phyloP scores from a whole-genome alignment of 169 alveolate species.

The Plasmodium relictum region DNA sequence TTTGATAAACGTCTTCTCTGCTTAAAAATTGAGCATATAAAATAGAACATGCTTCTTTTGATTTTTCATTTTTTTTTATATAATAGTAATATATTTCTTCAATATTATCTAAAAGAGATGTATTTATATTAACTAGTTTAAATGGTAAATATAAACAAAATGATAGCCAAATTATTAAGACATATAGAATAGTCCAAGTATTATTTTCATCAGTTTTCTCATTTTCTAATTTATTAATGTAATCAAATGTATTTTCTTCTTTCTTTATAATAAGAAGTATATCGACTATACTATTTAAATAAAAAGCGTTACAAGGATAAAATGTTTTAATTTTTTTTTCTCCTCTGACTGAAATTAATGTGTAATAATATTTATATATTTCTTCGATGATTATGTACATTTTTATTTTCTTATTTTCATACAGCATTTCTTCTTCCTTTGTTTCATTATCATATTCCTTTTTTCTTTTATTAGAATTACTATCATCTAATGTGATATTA shows the following conservation, averaged over 20 bases:
- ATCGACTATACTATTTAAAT: slow-evolving; percentile 27
- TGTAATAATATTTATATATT: slow-evolving; percentile 59
- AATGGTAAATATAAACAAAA: slow-evolving; percentile 64
- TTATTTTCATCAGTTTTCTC: slow-evolving; percentile 47
- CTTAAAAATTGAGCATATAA: slow-evolving; percentile 54
- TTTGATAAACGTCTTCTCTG: slow-evolving; percentile 39
- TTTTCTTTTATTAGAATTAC: neutral
- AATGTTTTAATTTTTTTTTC: slow-evolving; percentile 68
- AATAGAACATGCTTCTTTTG: slow-evolving; percentile 70
- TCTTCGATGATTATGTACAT: slow-evolving; percentile 31
- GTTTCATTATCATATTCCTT: neutral
- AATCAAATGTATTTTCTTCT: slow-evolving; percentile 18
- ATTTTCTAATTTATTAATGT: slow-evolving; percentile 12
- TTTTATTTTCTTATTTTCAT: neutral
- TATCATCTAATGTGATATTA: neutral
- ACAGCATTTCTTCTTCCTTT: neutral
- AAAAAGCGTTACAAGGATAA: slow-evolving; percentile 44
- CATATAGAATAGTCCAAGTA: slow-evolving; percentile 47
- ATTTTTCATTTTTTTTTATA: slow-evolving; percentile 50
- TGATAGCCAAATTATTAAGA: slow-evolving; percentile 55
- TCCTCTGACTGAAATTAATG: slow-evolving; percentile 62
- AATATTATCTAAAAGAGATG: slow-evolving; percentile 14
- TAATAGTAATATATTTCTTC: slow-evolving; percentile 70
- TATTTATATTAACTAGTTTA: slow-evolving; percentile 8
- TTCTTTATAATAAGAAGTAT: slow-evolving; percentile 27